Conservation (phyloP, 2,329 filamentous ascomycete species). For the Alternaria rosae region DNA sequence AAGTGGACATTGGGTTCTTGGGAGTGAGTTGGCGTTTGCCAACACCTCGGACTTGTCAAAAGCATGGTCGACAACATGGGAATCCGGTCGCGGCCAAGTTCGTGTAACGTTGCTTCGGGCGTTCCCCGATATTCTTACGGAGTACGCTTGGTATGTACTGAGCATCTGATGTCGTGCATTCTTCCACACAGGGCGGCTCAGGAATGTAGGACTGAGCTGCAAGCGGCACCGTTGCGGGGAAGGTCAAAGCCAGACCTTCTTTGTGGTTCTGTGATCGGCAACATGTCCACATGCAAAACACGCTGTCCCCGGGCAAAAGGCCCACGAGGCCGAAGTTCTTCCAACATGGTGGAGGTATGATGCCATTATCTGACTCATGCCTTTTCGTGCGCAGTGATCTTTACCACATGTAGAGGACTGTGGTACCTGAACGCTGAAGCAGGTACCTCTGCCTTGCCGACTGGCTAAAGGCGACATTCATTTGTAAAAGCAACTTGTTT, state of each 20-base stretch:
- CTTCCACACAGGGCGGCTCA: slow-evolving; percentile 1
- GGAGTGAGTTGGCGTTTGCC: background rate
- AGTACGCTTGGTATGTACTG: background rate
- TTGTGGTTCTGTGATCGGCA: slow-evolving; percentile 4
- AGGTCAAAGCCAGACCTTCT: background rate
- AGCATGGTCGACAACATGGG: background rate
- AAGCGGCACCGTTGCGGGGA: background rate
- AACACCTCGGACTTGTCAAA: background rate
- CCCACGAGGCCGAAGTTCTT: background rate
- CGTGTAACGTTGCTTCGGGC: background rate
- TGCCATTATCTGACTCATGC: slow-evolving; percentile 1
- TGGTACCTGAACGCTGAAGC: background rate
- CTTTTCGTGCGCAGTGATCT: background rate
- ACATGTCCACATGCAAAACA: background rate
- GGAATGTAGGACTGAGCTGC: background rate
- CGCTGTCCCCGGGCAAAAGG: slow-evolving; percentile 6
- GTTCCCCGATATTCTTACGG: background rate
- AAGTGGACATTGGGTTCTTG: background rate
- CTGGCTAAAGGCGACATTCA: background rate
- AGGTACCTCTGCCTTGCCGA: background rate
- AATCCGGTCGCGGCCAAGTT: background rate
- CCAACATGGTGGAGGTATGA: slow-evolving; percentile 1
- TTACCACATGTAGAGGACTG: background rate
- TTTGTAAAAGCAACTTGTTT: background rate
- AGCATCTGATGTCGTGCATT: slow-evolving; percentile 3